Evolutionary conservation across 1,139 yeast species (phyloP).

Genomic region (Zygosaccharomyces sapae): DNA sequence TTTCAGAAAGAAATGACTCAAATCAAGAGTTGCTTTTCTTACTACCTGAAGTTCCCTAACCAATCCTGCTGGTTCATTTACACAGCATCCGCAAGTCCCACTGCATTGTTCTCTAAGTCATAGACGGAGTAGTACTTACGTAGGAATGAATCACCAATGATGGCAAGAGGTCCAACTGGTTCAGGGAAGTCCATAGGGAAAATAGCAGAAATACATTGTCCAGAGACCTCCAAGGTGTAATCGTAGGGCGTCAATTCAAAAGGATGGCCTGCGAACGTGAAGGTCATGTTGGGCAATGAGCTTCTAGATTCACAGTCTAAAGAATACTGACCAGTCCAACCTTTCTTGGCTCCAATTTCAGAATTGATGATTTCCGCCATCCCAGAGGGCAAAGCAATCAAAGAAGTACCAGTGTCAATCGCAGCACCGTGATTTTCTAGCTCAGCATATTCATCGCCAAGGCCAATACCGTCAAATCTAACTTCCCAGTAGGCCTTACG

Average conservation of each 20-base stretch:
- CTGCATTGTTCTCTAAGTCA: slow-evolving; percentile 84
- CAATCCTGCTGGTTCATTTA: slow-evolving; percentile 25
- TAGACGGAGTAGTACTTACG: slow-evolving; percentile 91
- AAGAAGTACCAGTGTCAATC: slow-evolving; percentile 96
- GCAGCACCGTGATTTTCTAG: slow-evolving; percentile 89
- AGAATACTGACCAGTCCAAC: slow-evolving; percentile 96
- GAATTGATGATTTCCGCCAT: slow-evolving; percentile 92
- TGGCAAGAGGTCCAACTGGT: slow-evolving; percentile 94
- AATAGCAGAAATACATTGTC: slow-evolving; percentile 92
- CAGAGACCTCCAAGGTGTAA: slow-evolving; percentile 88
- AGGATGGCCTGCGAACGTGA: slow-evolving; percentile 83
- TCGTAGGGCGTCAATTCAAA: slow-evolving; percentile 85
- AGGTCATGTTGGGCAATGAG: slow-evolving; percentile 81
- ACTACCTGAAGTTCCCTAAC: background rate
- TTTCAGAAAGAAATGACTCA: too few species aligned
- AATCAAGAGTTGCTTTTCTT: background rate
- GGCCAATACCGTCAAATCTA: slow-evolving; percentile 77
- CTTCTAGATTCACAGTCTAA: slow-evolving; percentile 84
- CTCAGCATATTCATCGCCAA: slow-evolving; percentile 87
- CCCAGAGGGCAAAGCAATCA: slow-evolving; percentile 89
- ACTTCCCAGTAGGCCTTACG: slow-evolving; percentile 99
- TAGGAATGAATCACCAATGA: slow-evolving; percentile 94
- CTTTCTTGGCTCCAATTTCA: slow-evolving; percentile 93
- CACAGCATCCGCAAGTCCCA: slow-evolving; percentile 79
- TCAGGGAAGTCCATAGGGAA: slow-evolving; percentile 97